These are phyloP conservation scores for Phanerodontia chrysosporium DNA, from an alignment of 768 basidiomycete genomes.

Conservation along the genomic window DNA sequence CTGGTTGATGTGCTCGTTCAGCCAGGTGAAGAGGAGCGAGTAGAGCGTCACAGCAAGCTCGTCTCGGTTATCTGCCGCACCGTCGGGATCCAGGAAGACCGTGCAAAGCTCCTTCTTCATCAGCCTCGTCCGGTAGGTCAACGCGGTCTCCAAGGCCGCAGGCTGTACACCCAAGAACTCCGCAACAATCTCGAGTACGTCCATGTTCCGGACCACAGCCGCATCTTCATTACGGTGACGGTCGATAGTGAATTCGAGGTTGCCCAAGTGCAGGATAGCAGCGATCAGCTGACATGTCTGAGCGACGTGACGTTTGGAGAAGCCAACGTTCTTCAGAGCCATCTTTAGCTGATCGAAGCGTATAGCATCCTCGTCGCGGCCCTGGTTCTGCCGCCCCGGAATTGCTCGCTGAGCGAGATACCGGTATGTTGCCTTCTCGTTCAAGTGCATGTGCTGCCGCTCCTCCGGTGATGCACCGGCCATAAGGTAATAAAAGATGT, in stretches of 20 bases:
- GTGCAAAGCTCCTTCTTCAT: conserved; percentile 97
- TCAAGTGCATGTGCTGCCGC: conserved; percentile 78
- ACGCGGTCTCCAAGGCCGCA: conserved; percentile 65
- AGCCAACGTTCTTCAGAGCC: conserved; percentile 88
- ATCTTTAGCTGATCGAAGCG: conserved; percentile 93
- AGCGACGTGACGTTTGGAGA: conserved; percentile 92
- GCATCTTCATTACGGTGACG: conserved; percentile 84
- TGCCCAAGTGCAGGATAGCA: conserved; percentile 94
- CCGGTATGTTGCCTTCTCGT: conserved; percentile 77
- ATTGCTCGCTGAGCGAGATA: conserved; percentile 73
- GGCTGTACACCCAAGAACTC: conserved; percentile 87
- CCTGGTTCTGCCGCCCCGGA: conserved; percentile 36
- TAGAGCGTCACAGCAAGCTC: conserved; percentile 93
- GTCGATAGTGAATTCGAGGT: conserved; percentile 88
- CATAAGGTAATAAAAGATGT: conserved; percentile 96
- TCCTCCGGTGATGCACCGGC: conserved; percentile 89
- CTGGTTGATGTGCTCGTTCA: conserved; percentile 95
- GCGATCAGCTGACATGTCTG: conserved; percentile 94
- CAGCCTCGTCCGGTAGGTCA: conserved; percentile 90
- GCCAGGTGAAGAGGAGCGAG: conserved; percentile 91
- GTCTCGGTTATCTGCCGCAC: conserved; percentile 88
- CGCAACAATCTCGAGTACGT: conserved; percentile 76
- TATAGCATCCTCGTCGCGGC: conserved; percentile 74
- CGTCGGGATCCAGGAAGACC: conserved; percentile 92
- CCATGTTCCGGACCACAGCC: conserved; percentile 84